Evolutionary conservation across 2,329 filamentous ascomycete genomes (phyloP).

Genomic region (Stagonosporopsis chrysanthemi): DNA sequence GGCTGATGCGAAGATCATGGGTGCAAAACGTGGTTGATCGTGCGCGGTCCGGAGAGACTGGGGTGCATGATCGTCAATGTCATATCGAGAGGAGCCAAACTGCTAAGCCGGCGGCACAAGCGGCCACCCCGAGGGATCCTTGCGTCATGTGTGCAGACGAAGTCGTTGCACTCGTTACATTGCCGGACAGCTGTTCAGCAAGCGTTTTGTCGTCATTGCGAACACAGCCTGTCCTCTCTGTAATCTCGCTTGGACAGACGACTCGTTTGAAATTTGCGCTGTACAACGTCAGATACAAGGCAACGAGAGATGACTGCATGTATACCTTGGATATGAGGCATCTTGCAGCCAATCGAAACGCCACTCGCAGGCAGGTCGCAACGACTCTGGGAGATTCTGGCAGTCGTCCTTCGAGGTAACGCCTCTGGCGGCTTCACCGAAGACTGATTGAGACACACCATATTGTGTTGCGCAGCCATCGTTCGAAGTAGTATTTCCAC

Average conservation of each 20-base stretch:
- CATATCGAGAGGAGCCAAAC: constrained; percentile 30
- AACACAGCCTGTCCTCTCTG: constrained; percentile 43
- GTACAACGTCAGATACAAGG: constrained; percentile 32
- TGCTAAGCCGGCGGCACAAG: constrained; percentile 15
- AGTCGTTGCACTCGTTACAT: background rate
- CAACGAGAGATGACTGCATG: background rate
- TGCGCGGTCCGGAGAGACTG: constrained; percentile 27
- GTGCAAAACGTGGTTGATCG: constrained; percentile 33
- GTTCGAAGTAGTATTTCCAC: constrained; percentile 46
- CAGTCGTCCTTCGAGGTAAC: constrained; percentile 43
- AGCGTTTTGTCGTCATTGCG: constrained; percentile 44
- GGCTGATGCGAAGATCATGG: constrained; percentile 28
- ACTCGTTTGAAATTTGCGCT: constrained; percentile 50
- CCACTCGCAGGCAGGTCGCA: constrained; percentile 42
- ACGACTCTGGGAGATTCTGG: constrained; percentile 41
- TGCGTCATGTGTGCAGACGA: constrained; percentile 1
- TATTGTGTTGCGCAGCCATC: constrained; percentile 46
- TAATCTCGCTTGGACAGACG: constrained; percentile 44
- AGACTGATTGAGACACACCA: constrained; percentile 43
- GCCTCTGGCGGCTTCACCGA: constrained; percentile 39
- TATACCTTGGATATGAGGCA: constrained; percentile 44
- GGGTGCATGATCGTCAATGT: constrained; percentile 32
- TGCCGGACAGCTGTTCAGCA: constrained; percentile 17
- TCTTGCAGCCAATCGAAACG: constrained; percentile 49
- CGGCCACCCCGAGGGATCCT: background rate